A percentile compares a stretch with the other conserved stretches of the same genome.
Evolutionary conservation across 2,329 filamentous ascomycete species (phyloP).

Genomic region (Helminthosporium solani): DNA sequence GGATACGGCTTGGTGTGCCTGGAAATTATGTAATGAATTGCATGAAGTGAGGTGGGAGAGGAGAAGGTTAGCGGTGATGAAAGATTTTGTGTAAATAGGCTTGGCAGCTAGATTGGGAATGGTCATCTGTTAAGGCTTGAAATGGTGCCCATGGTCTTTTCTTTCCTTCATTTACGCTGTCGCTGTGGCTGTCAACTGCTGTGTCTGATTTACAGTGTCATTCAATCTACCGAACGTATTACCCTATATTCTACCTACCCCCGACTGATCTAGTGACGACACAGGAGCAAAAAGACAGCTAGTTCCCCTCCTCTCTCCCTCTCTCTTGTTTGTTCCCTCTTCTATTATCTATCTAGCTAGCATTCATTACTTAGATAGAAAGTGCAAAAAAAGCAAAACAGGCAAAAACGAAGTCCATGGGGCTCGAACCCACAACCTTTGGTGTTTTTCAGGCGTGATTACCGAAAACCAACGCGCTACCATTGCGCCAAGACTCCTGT

Average conservation of each 20-base stretch:
- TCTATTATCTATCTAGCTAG: too few relatives aligned
- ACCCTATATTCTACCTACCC: too few relatives aligned
- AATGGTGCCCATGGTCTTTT: too few relatives aligned
- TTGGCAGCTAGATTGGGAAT: not conserved
- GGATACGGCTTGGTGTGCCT: not conserved
- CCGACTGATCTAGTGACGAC: too few relatives aligned
- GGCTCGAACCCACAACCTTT: conserved; percentile 30
- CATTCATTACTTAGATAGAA: not conserved
- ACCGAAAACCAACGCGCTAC: conserved; percentile 33
- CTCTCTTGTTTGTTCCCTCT: too few relatives aligned
- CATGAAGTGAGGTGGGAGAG: not conserved
- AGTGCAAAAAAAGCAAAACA: not conserved
- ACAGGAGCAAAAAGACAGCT: too few relatives aligned
- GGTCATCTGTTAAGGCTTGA: not conserved
- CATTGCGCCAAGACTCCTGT: conserved; percentile 27
- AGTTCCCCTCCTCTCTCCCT: too few relatives aligned
- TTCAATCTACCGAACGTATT: too few relatives aligned
- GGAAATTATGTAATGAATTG: too few relatives aligned
- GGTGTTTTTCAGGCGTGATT: conserved; percentile 15
- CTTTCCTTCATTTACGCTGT: too few relatives aligned
- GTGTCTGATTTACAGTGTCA: too few relatives aligned
- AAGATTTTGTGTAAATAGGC: conserved; percentile 2
- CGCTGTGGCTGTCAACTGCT: too few relatives aligned
- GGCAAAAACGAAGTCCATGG: conserved; percentile 20
- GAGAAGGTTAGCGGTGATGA: not conserved